These are phyloP conservation scores for Penicillium taxi DNA, from an alignment of 495 filamentous ascomycete species.

Conservation along the genomic window DNA sequence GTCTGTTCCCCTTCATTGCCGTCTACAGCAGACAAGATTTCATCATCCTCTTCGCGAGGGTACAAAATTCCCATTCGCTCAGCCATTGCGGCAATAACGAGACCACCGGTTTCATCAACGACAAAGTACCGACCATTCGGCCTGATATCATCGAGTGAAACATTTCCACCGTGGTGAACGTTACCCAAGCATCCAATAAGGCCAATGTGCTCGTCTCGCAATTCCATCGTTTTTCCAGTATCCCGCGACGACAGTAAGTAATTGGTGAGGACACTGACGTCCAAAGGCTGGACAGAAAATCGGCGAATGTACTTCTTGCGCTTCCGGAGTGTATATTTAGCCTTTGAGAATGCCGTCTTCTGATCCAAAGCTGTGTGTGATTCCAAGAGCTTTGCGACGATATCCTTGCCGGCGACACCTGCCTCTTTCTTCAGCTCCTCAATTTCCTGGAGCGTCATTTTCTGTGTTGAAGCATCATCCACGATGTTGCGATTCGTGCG, in stretches of 20 bases:
- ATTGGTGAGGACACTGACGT: slow-evolving; percentile 62
- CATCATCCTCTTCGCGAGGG: slow-evolving; percentile 33
- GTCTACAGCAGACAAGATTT: no score
- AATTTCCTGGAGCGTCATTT: slow-evolving; percentile 76
- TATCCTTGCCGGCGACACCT: slow-evolving; percentile 70
- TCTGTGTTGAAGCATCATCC: slow-evolving; percentile 75
- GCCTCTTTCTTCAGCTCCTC: slow-evolving; percentile 79
- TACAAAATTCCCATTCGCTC: slow-evolving; percentile 86
- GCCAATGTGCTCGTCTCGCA: slow-evolving; percentile 78
- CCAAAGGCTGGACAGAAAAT: slow-evolving; percentile 77
- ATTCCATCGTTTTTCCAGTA: slow-evolving; percentile 69
- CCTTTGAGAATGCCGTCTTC: slow-evolving; percentile 87
- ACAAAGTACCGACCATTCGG: slow-evolving; percentile 73
- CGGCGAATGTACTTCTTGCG: slow-evolving; percentile 83
- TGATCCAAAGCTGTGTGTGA: slow-evolving; percentile 82
- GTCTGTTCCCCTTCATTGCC: slow-evolving; percentile 7
- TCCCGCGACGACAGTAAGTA: slow-evolving; percentile 74
- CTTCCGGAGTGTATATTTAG: slow-evolving; percentile 93
- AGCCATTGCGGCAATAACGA: slow-evolving; percentile 80
- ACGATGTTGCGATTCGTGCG: slow-evolving; percentile 71
- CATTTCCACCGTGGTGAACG: slow-evolving; percentile 44
- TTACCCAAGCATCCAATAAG: slow-evolving; percentile 61
- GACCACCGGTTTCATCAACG: slow-evolving; percentile 82
- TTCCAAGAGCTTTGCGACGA: slow-evolving; percentile 77
- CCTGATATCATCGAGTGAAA: slow-evolving; percentile 27